phyloP scores from a whole-genome alignment of 371 early-diverging fungal genomes.

The Syncephalis fuscata region DNA sequence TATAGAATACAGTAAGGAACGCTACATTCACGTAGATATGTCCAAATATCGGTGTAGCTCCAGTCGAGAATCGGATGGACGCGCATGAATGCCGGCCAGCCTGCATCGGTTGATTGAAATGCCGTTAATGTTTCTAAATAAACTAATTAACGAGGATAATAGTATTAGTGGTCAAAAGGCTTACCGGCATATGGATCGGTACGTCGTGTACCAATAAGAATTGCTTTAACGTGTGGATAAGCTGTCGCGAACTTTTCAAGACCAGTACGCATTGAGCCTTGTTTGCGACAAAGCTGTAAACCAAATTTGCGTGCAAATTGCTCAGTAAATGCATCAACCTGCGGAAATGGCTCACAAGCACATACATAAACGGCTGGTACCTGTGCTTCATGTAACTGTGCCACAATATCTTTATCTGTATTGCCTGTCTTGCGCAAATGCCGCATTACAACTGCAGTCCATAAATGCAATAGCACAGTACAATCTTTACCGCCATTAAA shows the following conservation, averaged over 20 bases:
- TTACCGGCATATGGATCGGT: slow-evolving; percentile 82
- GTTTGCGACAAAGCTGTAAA: slow-evolving; percentile 40
- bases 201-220: slow-evolving; percentile 80
- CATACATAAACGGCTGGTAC: slow-evolving; percentile 55
- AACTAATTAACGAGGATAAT: too few species aligned
- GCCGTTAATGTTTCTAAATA: slow-evolving; percentile 35
- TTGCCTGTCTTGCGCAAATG: slow-evolving; percentile 2
- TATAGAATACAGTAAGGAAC: slow-evolving; percentile 85
- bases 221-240: slow-evolving; percentile 46
- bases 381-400: slow-evolving; percentile 6
- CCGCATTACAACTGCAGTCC: slow-evolving; percentile 37
- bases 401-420: not conserved
- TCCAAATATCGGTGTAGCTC: slow-evolving; percentile 79
- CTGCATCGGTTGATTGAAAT: slow-evolving; percentile 67
- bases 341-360: slow-evolving; percentile 58
- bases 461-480: slow-evolving; percentile 77
- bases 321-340: slow-evolving; percentile 78
- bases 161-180: not conserved
- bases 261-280: slow-evolving; percentile 66
- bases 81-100: slow-evolving; percentile 87
- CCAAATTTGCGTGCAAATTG: slow-evolving; percentile 38
- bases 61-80: slow-evolving; percentile 88
- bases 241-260: slow-evolving; percentile 44
- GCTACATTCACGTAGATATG: slow-evolving; percentile 37
- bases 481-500: slow-evolving; percentile 98